Conservation (phyloP, 2,329 filamentous ascomycete species). For the Fusarium keratoplasticum region DNA sequence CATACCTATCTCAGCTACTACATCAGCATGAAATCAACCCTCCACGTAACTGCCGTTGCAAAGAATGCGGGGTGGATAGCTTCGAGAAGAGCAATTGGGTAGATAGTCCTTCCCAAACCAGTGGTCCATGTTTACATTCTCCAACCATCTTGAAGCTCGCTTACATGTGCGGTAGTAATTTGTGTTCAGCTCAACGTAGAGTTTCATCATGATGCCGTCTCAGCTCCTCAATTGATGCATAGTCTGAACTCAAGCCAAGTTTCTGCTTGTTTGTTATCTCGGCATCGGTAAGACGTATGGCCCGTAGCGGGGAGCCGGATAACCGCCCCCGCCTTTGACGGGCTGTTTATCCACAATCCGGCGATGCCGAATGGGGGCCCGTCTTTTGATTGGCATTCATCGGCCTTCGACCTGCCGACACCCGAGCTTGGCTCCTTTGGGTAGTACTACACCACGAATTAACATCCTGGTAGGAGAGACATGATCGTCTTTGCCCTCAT, state of each 20-base stretch:
- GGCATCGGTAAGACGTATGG: background rate
- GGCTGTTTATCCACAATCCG: background rate
- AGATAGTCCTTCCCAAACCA: background rate
- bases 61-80: background rate
- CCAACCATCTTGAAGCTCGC: background rate
- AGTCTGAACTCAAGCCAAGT: background rate
- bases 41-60: background rate
- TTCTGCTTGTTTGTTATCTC: background rate
- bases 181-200: background rate
- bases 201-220: background rate
- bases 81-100: background rate
- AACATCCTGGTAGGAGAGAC: background rate
- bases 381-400: background rate
- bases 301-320: background rate
- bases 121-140: background rate
- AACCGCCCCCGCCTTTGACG: background rate
- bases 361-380: background rate
- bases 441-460: background rate
- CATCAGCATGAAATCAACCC: background rate
- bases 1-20: background rate
- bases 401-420: background rate
- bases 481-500: background rate
- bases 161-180: background rate
- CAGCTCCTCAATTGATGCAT: background rate
- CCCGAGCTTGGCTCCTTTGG: background rate